These are phyloP conservation scores for Cladosporium sp. DNA, from an alignment of 2,329 filamentous ascomycete species.

Conservation along the genomic window DNA sequence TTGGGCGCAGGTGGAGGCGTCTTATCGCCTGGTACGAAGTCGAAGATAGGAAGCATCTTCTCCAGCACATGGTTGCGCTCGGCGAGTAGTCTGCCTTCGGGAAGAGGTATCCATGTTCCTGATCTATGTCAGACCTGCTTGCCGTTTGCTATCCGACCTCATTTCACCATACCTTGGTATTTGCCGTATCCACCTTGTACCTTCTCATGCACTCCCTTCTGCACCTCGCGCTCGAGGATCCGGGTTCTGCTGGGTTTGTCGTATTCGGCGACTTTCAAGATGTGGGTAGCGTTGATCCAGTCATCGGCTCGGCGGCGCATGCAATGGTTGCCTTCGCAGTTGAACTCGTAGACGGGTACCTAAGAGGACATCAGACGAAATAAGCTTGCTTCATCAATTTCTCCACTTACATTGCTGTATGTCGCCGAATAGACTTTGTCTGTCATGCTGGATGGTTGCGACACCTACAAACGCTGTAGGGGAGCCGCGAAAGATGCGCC, in stretches of 20 bases:
- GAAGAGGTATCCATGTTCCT: conserved; percentile 95
- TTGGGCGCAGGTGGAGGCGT: conserved; percentile 92
- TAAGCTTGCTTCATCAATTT: background rate
- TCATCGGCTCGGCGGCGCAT: conserved; percentile 92
- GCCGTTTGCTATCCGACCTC: background rate
- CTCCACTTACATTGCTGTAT: conserved; percentile 48
- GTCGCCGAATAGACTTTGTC: conserved; percentile 59
- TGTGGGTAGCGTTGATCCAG: conserved; percentile 99
- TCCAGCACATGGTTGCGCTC: conserved; percentile 83
- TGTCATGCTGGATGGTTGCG: background rate
- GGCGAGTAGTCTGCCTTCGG: conserved; percentile 74
- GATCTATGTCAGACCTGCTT: background rate
- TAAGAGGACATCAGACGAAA: conserved; percentile 37
- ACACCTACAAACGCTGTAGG: background rate
- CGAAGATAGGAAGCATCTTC: conserved; percentile 80
- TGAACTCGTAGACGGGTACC: conserved; percentile 94
- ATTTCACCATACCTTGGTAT: conserved; percentile 69
- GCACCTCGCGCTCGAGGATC: conserved; percentile 93
- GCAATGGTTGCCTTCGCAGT: conserved; percentile 83
- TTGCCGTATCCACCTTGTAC: conserved; percentile 98
- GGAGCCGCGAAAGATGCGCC: background rate
- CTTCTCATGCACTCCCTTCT: conserved; percentile 95
- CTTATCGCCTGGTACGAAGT: conserved; percentile 76
- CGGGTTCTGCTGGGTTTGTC: conserved; percentile 94
- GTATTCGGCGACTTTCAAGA: conserved; percentile 92